Evolutionary conservation across 208 protist genomes (phyloP).

Genomic region (Zelonia costaricensis): DNA sequence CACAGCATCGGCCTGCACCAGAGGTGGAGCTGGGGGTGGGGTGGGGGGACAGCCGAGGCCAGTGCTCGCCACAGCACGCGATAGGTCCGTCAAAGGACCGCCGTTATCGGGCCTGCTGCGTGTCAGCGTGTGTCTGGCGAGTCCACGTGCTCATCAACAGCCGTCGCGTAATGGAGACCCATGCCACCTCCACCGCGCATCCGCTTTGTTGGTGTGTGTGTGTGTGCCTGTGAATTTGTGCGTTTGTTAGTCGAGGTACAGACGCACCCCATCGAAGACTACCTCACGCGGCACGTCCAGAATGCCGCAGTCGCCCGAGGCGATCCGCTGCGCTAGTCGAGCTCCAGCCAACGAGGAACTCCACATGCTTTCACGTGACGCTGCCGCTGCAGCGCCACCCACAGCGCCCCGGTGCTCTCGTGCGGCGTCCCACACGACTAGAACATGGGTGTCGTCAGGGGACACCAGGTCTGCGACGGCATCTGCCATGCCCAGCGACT

Average conservation of each 20-base stretch:
- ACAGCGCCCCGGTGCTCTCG: too few species aligned
- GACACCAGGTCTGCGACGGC: conserved; percentile 13
- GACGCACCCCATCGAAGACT: conserved; percentile 3
- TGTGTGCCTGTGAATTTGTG: background rate
- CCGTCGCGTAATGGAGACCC: background rate
- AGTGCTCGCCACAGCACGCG: too few species aligned
- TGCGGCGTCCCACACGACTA: conserved; percentile 17
- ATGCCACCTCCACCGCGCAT: background rate
- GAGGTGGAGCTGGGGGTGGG: too few species aligned
- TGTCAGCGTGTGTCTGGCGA: background rate
- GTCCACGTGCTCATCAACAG: background rate
- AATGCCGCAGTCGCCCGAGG: background rate
- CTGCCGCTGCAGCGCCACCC: too few species aligned
- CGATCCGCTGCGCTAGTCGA: background rate
- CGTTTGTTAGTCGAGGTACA: conserved; percentile 1
- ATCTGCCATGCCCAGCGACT: conserved; percentile 9
- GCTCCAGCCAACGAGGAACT: background rate
- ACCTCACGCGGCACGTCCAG: background rate
- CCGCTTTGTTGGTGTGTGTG: background rate
- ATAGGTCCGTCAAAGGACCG: too few species aligned
- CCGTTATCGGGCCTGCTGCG: too few species aligned
- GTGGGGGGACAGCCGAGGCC: too few species aligned
- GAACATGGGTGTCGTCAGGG: conserved; percentile 12
- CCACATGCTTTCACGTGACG: too few species aligned
- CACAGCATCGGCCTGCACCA: too few species aligned